Conservation (phyloP, 352 stramenopile genomes). For the Globisporangium paddicum region DNA sequence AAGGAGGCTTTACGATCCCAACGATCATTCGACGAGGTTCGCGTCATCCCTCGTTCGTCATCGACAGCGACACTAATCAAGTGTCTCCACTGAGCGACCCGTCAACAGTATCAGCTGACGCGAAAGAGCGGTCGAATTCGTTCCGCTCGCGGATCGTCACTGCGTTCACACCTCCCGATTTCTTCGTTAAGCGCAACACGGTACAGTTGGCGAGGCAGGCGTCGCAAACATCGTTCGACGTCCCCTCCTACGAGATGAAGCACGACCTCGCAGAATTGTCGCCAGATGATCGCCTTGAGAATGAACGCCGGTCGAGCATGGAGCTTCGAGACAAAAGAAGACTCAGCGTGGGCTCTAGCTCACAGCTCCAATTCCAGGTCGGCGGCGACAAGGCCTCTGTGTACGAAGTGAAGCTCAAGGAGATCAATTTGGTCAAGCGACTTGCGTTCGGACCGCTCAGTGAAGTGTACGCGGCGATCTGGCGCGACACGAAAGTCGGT, state of each 20-base stretch:
- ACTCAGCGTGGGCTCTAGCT: constrained; percentile 52
- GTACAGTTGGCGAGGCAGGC: constrained; percentile 10
- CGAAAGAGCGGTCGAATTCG: constrained; percentile 6
- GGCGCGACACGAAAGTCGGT: constrained; percentile 67
- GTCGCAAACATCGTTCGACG: constrained; percentile 45
- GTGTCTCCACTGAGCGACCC: not conserved
- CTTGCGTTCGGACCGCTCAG: constrained; percentile 64
- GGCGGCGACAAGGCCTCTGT: constrained; percentile 66
- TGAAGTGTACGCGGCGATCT: constrained; percentile 75
- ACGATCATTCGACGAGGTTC: not conserved
- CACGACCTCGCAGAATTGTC: constrained; percentile 51
- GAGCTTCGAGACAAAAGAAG: constrained; percentile 51
- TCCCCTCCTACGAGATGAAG: constrained; percentile 51
- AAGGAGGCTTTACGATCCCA: not conserved
- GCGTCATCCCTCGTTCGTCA: not conserved
- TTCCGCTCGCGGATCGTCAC: constrained; percentile 21
- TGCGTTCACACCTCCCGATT: not conserved
- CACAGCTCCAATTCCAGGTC: constrained; percentile 62
- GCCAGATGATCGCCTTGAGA: constrained; percentile 44
- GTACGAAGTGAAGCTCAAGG: constrained; percentile 76
- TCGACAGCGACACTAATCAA: not conserved
- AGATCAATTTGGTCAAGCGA: constrained; percentile 70
- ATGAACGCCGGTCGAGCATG: constrained; percentile 56
- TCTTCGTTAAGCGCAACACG: constrained; percentile 5
- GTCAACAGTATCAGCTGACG: not conserved